Evolutionary conservation across 768 basidiomycete genomes (phyloP), one percentile per base, ranked within the genome.

Genomic region (Panus rudis): DNA sequence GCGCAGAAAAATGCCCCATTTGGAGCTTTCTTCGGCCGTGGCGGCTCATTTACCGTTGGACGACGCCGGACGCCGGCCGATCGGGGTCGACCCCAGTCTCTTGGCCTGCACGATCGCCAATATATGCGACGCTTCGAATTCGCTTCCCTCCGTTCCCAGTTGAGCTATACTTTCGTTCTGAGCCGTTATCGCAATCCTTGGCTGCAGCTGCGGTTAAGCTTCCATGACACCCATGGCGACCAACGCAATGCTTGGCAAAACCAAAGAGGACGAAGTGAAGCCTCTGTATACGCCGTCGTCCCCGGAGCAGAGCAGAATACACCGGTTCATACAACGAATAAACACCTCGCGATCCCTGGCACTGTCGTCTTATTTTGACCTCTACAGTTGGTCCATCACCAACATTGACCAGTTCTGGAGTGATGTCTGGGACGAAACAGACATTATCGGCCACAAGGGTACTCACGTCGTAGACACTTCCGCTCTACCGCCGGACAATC

Each of bases 381-480:
- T 89, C 5, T 84, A 78, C 53, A 56, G 48, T 28, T 84, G 85
- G 85, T 86, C 84, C 1, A 73, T 68, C 4, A 50, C 63, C 20
- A 58, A 81, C 55, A 68, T 81, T 45, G 73, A 76, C 47, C 59
- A 63, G 27, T 90, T 90, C 63, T 90, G 86, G 87, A 64, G 65
- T 25, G 55, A 70, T 13, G 78, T 83, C n/a, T 90, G 85, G 86
- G 84, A 87, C 54, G 68, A 68, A 41, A 75, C 79, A 3, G 58
- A 57, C 39, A 67, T 87, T 47, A 65, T 83, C 42, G 83, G 84
- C 16, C 46, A 70, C 46, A 84, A 84, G 60, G 81, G 79, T 40
- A 48, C 47, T 33, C 71, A 75, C 59, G 69, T 82, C 41, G 78
- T 86, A 21, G 76, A 86, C 57, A 64, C 61, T 25, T 28, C 57